phyloP scores from a whole-genome alignment of 1,139 yeast species.

The Yarrowia galli region DNA sequence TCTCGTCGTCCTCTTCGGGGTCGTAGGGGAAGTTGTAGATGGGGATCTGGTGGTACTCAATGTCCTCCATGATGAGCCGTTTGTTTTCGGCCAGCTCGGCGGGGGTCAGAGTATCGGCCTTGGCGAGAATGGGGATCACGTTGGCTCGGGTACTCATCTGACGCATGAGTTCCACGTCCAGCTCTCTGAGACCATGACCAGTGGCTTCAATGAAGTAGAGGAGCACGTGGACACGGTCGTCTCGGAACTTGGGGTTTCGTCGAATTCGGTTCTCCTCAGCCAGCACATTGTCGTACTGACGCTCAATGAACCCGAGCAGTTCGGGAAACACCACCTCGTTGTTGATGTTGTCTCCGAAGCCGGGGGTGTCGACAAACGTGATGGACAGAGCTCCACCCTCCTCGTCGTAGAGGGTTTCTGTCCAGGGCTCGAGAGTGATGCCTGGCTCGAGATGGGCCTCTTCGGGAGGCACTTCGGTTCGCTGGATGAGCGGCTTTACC shows the following conservation, averaged over 20 bases:
- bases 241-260: conserved; percentile 82
- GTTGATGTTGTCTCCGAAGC: conserved; percentile 77
- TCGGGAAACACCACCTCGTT: conserved; percentile 73
- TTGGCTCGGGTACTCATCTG: conserved; percentile 82
- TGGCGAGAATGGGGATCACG: conserved; percentile 84
- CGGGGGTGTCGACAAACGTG: conserved; percentile 71
- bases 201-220: conserved; percentile 75
- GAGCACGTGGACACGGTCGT: conserved; percentile 76
- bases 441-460: conserved; percentile 59
- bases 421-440: conserved; percentile 57
- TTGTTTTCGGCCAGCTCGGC: conserved; percentile 77
- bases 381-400: conserved; percentile 83
- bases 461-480: conserved; percentile 50
- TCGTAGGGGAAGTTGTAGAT: conserved; percentile 81
- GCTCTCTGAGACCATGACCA: conserved; percentile 78
- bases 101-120: conserved; percentile 85
- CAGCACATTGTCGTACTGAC: conserved; percentile 90
- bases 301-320: conserved; percentile 77
- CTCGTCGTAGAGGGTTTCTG: conserved; percentile 50
- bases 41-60: conserved; percentile 81
- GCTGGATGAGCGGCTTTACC: conserved; percentile 47
- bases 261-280: conserved; percentile 93
- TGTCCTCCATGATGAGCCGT: conserved; percentile 71
- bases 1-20: conserved; percentile 56
- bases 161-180: conserved; percentile 80